Base-by-base conservation (phyloP, 371 early-diverging fungal genomes). In the Lichtheimia hyalospora region DNA sequence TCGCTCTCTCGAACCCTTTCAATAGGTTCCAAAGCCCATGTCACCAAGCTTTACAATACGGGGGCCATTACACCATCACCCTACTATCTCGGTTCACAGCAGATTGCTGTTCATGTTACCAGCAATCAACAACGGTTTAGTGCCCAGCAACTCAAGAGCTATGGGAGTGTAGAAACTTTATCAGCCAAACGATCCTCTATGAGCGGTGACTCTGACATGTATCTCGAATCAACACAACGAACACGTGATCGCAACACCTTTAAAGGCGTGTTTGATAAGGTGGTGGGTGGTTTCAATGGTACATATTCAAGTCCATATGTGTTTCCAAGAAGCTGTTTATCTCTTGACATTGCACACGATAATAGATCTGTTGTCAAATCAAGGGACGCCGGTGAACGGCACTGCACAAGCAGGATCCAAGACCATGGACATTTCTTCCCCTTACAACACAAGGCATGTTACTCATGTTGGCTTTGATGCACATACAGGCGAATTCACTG, bases 391-490 rank as follows among this genome's bases (percentile, higher is more conserved):
- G 2, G 34, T 34, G 34, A 34, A 34, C 10, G 34, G 34, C 34
- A 34, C 34, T 34, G 34, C 34, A 34, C 34, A 34, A 34, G 34
- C 34, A 2, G 52, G 44, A 34, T 15, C 60, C 20, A 41, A 54
- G 13, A 39, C 63, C 27, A 55, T 63, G 59, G 89, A 91, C 75
- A 95, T 98, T 62, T 97, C 68, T 3, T 88, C 91, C 14, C 98
- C 98, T 14, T 98, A 93, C 74, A 96, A 98, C 67, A 95, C 96
- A 13, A 88, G 94, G 21, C 98, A 98, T 74, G 77, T 97, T 58
- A 96, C 96, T 3, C 98, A 96, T 71, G 95, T 94, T 52, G 96
- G 96, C 3, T 93, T 90, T 72, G 89, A 94, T 75, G 75, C 89
- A 25, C 84, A 92, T 49, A 92, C 96, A 21, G 94, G 94, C 58